phyloP scores from a whole-genome alignment of 805 yeast genomes.

The Spathaspora sp. region DNA sequence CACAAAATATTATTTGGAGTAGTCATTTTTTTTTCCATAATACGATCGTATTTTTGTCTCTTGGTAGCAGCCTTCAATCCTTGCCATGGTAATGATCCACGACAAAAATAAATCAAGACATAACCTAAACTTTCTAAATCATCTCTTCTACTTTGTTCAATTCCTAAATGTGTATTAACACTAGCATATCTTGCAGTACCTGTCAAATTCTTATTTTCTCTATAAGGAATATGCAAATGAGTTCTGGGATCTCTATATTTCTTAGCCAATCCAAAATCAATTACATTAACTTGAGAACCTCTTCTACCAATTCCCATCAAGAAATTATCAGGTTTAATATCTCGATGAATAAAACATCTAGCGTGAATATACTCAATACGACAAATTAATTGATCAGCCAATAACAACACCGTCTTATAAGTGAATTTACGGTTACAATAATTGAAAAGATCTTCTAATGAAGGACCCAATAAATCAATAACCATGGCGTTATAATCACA shows the following conservation, averaged over 20 bases:
- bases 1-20: conserved; percentile 84
- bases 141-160: conserved; percentile 95
- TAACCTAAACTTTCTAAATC: conserved; percentile 94
- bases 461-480: conserved; percentile 91
- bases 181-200: conserved; percentile 98
- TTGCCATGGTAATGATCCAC: conserved; percentile 98
- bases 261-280: conserved; percentile 91
- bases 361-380: conserved; percentile 96
- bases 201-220: conserved; percentile 93
- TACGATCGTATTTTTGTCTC: conserved; percentile 94
- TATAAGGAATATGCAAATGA: conserved; percentile 90
- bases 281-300: conserved; percentile 92
- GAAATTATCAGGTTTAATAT: conserved; percentile 80
- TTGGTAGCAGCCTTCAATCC: conserved; percentile 96
- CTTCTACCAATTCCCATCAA: conserved; percentile 88
- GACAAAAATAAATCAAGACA: conserved; percentile 88
- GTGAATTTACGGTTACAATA: conserved; percentile 93
- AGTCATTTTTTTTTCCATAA: conserved; percentile 91
- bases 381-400: conserved; percentile 92
- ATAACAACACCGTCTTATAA: conserved; percentile 84
- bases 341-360: conserved; percentile 82
- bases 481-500: conserved; percentile 97
- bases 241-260: conserved; percentile 93
- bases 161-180: conserved; percentile 93
- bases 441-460: conserved; percentile 91